Base-by-base conservation (phyloP, 176 grass and related monocot genomes). In the Paspalum notatum region DNA sequence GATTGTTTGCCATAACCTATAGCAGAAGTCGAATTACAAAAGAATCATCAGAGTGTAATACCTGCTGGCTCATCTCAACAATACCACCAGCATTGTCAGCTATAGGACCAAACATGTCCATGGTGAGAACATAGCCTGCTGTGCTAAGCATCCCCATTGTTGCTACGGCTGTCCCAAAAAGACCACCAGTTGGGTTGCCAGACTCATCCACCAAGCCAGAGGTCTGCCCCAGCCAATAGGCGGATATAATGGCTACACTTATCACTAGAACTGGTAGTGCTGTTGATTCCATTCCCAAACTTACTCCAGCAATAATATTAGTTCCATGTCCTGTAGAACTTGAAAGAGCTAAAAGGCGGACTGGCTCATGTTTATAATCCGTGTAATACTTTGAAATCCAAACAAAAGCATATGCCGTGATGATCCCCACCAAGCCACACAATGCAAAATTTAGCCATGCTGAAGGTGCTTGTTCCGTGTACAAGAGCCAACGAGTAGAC, bases 101-200 rank as follows among this genome's bases (percentile, higher is more conserved):
- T 78, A 99, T 99, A 55, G 96, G 96, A 67, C 96, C 96, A 86
- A 99, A 99, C 92, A 99, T 99, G 90, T 99, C 96, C 96, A 99
- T 99, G 12, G 96, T 99, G 49, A 99, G 92, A 80, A 99, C 96
- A 99, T 91, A 99, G 56, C 88, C 96, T 63, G 96, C 96, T 63
- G 96, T 99, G 62, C 96, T 95, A 74, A 99, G 92, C 96, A 99
- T 99, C n/a, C 96, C 96, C 96, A 99, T 99, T 59, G 96, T 99
- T 71, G 96, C 96, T 74, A 99, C 92, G 64, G 96, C 96, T 67
- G 96, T 95, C 45, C 96, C 96, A 86, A 99, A 98, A 81, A 99
- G 89, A 66, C 96, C 96, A 68, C 96, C 96, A 82, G 92, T 93
- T 79, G 92, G 88, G 68, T 84, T 84, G 37, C 92, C 92, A 84